Evolutionary conservation across 2,329 filamentous ascomycete species (phyloP).

Genomic region (Paramyrothecium sp.): DNA sequence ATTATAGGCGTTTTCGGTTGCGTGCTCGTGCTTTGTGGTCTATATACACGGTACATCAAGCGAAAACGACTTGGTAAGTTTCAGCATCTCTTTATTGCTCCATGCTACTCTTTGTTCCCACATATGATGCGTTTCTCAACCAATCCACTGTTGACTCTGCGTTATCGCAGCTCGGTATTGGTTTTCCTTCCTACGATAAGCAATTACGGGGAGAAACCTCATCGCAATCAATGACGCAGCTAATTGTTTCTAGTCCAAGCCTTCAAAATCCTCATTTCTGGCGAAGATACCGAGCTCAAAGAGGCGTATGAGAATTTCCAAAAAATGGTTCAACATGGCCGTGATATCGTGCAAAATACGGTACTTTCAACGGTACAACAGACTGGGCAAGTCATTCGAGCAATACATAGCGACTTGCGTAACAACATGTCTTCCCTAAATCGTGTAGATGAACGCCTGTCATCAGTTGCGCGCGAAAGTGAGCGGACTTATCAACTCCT

Average conservation of each 20-base stretch:
- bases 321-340: conserved; percentile 6
- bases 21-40: conserved; percentile 7
- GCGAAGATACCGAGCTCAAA: conserved; percentile 8
- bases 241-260: conserved; percentile 9
- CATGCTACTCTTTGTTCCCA: too few relatives aligned
- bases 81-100: too few relatives aligned
- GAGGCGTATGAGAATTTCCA: conserved; percentile 6
- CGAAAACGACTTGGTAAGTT: conserved; percentile 8
- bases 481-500: background rate
- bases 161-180: too few relatives aligned
- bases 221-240: too few relatives aligned
- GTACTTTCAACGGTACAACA: conserved; percentile 4
- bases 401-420: conserved; percentile 1
- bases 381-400: background rate
- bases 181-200: too few relatives aligned
- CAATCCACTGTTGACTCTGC: too few relatives aligned
- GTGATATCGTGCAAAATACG: conserved; percentile 6
- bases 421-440: background rate
- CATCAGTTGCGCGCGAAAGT: background rate
- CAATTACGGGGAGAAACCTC: too few relatives aligned
- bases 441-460: background rate
- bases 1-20: conserved; percentile 7
- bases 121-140: too few relatives aligned
- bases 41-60: conserved; percentile 8
- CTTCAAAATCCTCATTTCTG: conserved; percentile 5